Conservation (phyloP, 2,329 filamentous ascomycete species). For the Reticulascus tulasneorum region DNA sequence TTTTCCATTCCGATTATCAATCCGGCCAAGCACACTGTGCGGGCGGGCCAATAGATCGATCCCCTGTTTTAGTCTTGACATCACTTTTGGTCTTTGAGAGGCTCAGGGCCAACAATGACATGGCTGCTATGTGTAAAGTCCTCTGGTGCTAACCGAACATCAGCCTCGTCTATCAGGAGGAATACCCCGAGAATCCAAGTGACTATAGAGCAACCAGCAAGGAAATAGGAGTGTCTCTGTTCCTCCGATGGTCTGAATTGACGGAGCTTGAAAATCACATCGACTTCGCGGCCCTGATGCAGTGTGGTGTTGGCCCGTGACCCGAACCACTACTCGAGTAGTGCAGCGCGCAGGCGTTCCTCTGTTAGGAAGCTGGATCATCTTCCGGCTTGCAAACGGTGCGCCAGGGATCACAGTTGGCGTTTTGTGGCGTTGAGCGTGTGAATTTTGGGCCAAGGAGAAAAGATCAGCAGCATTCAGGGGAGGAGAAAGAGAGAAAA, state of each 20-base stretch:
- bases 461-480: slow-evolving; percentile 14
- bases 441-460: slow-evolving; percentile 7
- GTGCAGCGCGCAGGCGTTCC: slow-evolving; percentile 6
- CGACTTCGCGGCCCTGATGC: slow-evolving; percentile 1
- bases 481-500: too few relatives aligned
- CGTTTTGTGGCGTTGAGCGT: slow-evolving; percentile 2
- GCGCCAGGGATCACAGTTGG: slow-evolving; percentile 6
- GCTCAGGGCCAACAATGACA: too few relatives aligned
- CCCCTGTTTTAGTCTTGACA: too few relatives aligned
- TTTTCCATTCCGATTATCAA: too few relatives aligned
- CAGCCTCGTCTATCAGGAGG: background rate
- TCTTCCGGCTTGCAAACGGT: slow-evolving; percentile 5
- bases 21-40: too few relatives aligned
- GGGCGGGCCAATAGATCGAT: too few relatives aligned
- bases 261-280: slow-evolving; percentile 2
- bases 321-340: slow-evolving; percentile 2
- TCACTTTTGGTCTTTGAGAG: too few relatives aligned
- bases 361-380: slow-evolving; percentile 7
- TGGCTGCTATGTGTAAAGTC: too few relatives aligned
- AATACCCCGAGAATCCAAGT: background rate
- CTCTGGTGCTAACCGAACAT: background rate
- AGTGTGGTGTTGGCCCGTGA: slow-evolving; percentile 1
- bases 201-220: background rate
- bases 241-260: slow-evolving; percentile 1
- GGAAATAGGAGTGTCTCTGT: slow-evolving; percentile 1